Conservation (phyloP, 2,329 filamentous ascomycete genomes). For the Fusarium illudens region DNA sequence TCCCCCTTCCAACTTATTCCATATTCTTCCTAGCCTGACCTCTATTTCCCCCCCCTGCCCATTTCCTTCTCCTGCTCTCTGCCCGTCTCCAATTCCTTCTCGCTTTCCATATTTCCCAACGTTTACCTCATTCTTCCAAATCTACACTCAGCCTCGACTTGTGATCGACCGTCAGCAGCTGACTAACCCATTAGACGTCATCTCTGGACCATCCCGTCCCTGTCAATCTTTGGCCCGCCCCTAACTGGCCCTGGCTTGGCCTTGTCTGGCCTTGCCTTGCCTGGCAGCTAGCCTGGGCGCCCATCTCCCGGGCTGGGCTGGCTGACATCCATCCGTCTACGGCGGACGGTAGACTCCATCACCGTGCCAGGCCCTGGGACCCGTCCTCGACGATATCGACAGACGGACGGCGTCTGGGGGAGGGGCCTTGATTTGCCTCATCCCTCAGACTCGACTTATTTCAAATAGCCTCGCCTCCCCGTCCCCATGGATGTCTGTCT, state of each 20-base stretch:
- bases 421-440: conserved; percentile 25
- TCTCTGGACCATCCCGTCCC: conserved; percentile 19
- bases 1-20: conserved; percentile 2
- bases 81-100: background rate
- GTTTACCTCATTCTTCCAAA: conserved; percentile 31
- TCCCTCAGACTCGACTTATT: conserved; percentile 5
- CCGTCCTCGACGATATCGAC: conserved; percentile 23
- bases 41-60: conserved; percentile 10
- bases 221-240: conserved; percentile 29
- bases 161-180: conserved; percentile 34
- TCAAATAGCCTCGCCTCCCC: conserved; percentile 32
- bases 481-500: conserved; percentile 22
- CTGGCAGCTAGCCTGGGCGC: background rate
- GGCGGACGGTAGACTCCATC: background rate
- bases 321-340: no score
- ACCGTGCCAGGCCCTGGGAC: conserved; percentile 13
- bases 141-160: conserved; percentile 18
- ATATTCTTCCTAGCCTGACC: conserved; percentile 15
- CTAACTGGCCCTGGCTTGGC: conserved; percentile 13
- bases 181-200: conserved; percentile 39
- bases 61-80: background rate
- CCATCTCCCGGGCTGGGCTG: background rate
- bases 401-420: conserved; percentile 15
- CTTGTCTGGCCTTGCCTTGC: background rate
- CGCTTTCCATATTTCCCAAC: background rate